Evolutionary conservation across 2,329 filamentous ascomycete genomes (phyloP).

Genomic region (Fusarium heterosporum): DNA sequence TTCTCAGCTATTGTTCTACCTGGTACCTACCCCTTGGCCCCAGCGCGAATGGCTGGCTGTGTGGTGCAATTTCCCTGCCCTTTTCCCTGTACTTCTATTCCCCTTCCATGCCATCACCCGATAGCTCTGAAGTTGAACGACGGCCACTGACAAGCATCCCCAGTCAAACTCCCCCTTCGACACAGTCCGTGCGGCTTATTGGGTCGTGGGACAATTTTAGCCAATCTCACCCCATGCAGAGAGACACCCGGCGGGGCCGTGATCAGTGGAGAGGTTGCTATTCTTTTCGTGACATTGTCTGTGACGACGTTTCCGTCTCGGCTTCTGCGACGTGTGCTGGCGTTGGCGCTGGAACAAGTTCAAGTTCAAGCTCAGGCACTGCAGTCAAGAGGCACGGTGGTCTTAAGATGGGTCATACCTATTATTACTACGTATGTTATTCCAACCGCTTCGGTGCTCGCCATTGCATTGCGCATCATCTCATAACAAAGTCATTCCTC

Average conservation of each 20-base stretch:
- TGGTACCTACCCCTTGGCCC: slow-evolving; percentile 12
- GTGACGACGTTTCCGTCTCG: slow-evolving; percentile 72
- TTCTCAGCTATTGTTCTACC: slow-evolving; percentile 7
- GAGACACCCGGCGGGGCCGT: slow-evolving; percentile 78
- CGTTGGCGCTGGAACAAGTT: slow-evolving; percentile 39
- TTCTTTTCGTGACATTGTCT: slow-evolving; percentile 85
- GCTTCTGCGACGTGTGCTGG: slow-evolving; percentile 42
- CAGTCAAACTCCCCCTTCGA: slow-evolving; percentile 70
- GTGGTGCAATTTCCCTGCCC: slow-evolving; percentile 43
- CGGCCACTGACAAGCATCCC: slow-evolving; percentile 46
- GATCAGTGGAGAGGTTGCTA: slow-evolving; percentile 90
- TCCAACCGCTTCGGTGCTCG: slow-evolving; percentile 33
- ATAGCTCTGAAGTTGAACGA: slow-evolving; percentile 28
- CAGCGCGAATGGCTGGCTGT: slow-evolving; percentile 38
- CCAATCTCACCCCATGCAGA: slow-evolving; percentile 81
- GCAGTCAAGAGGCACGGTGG: slow-evolving; percentile 74
- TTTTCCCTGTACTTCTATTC: slow-evolving; percentile 43
- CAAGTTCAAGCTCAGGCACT: slow-evolving; percentile 32
- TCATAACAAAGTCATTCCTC: slow-evolving; percentile 29
- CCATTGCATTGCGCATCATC: slow-evolving; percentile 16
- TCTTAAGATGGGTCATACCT: slow-evolving; percentile 90
- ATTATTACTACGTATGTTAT: slow-evolving; percentile 90
- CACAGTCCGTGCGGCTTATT: slow-evolving; percentile 80
- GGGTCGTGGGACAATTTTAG: slow-evolving; percentile 97
- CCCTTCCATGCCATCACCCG: slow-evolving; percentile 38